phyloP scores from a whole-genome alignment of 305 asterid species.

The Fraxinus sp. region DNA sequence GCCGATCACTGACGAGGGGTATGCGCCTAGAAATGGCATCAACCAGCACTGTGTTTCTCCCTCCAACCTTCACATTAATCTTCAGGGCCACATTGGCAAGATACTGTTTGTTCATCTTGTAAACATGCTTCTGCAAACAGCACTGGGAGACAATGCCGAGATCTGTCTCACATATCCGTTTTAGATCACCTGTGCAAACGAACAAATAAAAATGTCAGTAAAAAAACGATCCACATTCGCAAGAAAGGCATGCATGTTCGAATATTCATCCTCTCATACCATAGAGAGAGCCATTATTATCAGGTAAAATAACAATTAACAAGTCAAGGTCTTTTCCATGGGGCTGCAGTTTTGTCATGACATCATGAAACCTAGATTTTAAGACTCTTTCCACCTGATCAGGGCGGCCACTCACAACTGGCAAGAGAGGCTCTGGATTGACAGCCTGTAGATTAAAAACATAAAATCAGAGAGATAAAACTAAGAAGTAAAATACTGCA shows the following conservation, averaged over 20 bases:
- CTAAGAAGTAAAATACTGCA: not conserved
- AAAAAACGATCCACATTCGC: not conserved
- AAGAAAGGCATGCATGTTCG: not conserved
- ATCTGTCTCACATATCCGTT: constrained; percentile 91
- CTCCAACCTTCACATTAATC: constrained; percentile 94
- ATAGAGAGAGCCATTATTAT: constrained; percentile 89
- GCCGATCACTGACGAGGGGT: constrained; percentile 89
- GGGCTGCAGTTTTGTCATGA: constrained; percentile 55
- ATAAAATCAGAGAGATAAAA: constrained; percentile 11
- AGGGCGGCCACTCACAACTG: constrained; percentile 64
- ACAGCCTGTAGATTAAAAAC: constrained; percentile 43
- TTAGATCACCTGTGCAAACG: constrained; percentile 66
- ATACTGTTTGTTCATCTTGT: constrained; percentile 68
- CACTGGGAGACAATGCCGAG: constrained; percentile 95
- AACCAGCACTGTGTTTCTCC: constrained; percentile 84
- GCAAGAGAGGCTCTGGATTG: constrained; percentile 74
- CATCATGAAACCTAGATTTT: constrained; percentile 76
- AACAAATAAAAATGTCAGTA: not conserved
- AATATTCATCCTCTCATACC: constrained; percentile 45
- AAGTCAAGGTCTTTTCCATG: constrained; percentile 77
- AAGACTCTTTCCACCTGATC: constrained; percentile 79
- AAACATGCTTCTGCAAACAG: constrained; percentile 87
- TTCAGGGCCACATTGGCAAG: constrained; percentile 88
- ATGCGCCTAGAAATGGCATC: constrained; percentile 87
- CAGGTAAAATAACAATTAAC: constrained; percentile 80